Evolutionary conservation across 176 grass and related monocot genomes (phyloP), one percentile per base, ranked within the genome.

Genomic region (Paspalum notatum): DNA sequence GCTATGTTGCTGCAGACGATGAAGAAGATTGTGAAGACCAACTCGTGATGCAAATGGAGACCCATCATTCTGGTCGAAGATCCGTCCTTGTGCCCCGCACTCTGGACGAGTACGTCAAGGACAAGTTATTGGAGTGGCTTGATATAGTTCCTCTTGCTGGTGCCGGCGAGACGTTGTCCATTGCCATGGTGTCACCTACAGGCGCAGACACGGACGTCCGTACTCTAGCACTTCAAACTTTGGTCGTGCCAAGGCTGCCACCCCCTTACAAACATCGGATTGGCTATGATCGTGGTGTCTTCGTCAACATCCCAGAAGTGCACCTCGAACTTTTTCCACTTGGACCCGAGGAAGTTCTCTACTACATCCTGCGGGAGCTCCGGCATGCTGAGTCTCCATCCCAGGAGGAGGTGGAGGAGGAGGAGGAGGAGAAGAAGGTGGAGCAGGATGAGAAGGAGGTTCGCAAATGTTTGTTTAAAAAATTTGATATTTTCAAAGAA

Each of bases 61-160:
- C 57, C 24, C 10, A 26, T 60, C 57, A 5, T 60, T 60, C 22
- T 60, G 24, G 10, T 26, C 24, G 26, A 27, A 26, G 58, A 61
- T 22, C 58, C 22, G 12, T 61, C 27, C 27, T 32, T 32, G 32
- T 2, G 32, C 32, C 58, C 27, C 24, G 58, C 58, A 61, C 58
- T 61, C 24, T 61, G 22, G 58, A 61, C 0, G 58, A 61, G 4
- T 61, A 61, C 1, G 58, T 61, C 24, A 27, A 61, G 58, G 0
- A 4, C 5, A 61, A 61, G 58, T 4, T 26, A 13, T 14, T 13
- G 11, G 22, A 60, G 12, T 60, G 57, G 57, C 0, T 0, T 1
- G 1, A 27, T 0, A 5, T 0, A n/a, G 7, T 55, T 55, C 17
- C 5, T n/a, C n/a, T n/a, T n/a, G 4, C 7, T 2, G 6, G 1